Evolutionary conservation across 768 basidiomycete genomes (phyloP).

Genomic region (Suillus paluster): DNA sequence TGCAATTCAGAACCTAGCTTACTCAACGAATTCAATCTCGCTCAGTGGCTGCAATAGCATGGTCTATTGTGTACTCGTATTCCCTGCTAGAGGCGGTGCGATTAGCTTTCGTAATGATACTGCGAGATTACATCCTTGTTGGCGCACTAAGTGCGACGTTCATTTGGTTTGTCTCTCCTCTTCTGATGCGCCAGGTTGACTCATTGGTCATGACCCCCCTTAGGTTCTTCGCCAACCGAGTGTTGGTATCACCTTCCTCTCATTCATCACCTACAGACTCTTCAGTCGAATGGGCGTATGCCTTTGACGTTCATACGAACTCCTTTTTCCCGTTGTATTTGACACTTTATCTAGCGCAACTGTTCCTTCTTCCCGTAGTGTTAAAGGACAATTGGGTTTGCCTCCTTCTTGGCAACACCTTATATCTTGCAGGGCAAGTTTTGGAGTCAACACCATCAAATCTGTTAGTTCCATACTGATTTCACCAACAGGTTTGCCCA

Average conservation of each 20-base stretch:
- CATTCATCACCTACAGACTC: conserved; percentile 74
- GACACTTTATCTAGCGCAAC: conserved; percentile 86
- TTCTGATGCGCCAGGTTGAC: conserved; percentile 20
- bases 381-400: conserved; percentile 92
- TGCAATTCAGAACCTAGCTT: neutral
- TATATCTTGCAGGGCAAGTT: conserved; percentile 69
- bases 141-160: conserved; percentile 77
- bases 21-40: neutral
- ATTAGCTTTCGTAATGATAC: conserved; percentile 80
- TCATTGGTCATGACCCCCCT: conserved; percentile 9
- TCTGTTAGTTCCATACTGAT: conserved; percentile 12
- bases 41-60: conserved; percentile 79
- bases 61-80: conserved; percentile 85
- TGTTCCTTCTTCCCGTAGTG: conserved; percentile 84
- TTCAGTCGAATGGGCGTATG: conserved; percentile 89
- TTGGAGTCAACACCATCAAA: conserved; percentile 1
- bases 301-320: conserved; percentile 96
- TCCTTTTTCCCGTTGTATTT: conserved; percentile 95
- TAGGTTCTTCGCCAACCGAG: conserved; percentile 74
- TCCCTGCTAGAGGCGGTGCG: conserved; percentile 56
- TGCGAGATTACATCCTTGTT: conserved; percentile 85
- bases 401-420: conserved; percentile 88
- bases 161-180: conserved; percentile 59
- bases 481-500: conserved; percentile 69
- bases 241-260: conserved; percentile 71